Evolutionary conservation across 139 green algal species (phyloP).

Genomic region (Picochlorum sp.): DNA sequence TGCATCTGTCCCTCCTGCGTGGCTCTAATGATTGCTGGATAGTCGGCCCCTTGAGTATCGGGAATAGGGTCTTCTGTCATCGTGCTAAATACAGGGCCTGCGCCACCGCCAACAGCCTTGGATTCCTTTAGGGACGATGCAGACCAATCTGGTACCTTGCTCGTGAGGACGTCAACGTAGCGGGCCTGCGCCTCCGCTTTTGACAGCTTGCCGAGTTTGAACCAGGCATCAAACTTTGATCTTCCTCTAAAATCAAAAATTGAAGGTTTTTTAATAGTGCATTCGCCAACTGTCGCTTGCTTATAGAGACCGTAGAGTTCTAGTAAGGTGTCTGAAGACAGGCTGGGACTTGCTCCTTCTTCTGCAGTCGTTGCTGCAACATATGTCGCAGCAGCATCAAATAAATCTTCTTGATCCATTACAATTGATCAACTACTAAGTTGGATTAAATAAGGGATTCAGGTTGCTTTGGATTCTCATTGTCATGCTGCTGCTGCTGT

Average conservation of each 20-base stretch:
- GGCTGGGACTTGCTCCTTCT: no score
- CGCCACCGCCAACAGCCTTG: not conserved
- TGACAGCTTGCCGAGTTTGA: not conserved
- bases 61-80: constrained; percentile 8
- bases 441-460: no score
- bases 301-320: constrained; percentile 46
- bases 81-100: constrained; percentile 24
- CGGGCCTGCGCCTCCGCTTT: not conserved
- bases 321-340: constrained; percentile 15
- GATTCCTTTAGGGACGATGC: not conserved
- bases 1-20: not conserved
- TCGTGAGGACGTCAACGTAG: constrained; percentile 17
- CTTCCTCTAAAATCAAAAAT: constrained; percentile 33
- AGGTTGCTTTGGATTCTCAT: no score
- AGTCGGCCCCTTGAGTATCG: not conserved
- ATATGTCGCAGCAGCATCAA: constrained; percentile 26
- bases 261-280: constrained; percentile 26
- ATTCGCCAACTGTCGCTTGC: constrained; percentile 36
- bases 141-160: constrained; percentile 13
- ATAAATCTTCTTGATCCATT: constrained; percentile 17
- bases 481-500: no score
- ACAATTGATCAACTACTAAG: no score
- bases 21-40: constrained; percentile 3
- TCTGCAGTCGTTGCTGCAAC: constrained; percentile 7
- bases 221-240: constrained; percentile 36